Conservation (phyloP, 805 yeast genomes). For the Yarrowia bubula region DNA sequence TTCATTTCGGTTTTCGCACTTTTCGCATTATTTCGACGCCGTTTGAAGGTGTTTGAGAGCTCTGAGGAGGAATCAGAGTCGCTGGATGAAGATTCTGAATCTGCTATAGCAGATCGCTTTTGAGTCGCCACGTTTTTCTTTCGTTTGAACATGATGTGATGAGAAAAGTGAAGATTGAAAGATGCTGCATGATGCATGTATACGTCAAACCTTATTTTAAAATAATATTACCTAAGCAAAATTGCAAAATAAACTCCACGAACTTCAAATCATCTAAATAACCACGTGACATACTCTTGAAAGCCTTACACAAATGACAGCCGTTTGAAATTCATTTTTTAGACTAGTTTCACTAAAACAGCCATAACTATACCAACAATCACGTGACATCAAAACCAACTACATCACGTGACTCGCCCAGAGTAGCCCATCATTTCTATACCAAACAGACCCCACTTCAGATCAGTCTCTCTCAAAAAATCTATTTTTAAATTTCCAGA, state of each 20-base stretch:
- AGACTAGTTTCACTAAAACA: too few species aligned
- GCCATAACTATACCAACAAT: background rate
- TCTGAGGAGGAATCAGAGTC: background rate
- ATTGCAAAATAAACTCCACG: too few species aligned
- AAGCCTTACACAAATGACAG: too few species aligned
- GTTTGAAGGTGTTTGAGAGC: background rate
- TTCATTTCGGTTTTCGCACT: background rate
- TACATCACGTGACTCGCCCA: background rate
- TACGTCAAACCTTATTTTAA: too few species aligned
- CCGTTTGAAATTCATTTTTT: too few species aligned
- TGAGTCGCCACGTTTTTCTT: background rate
- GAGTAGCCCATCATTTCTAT: background rate
- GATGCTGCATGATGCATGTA: background rate
- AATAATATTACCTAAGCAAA: background rate
- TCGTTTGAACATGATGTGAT: slow-evolving; percentile 9
- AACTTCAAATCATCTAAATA: too few species aligned
- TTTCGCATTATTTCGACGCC: background rate
- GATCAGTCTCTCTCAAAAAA: too few species aligned
- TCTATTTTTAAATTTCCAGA: background rate
- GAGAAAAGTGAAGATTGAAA: background rate
- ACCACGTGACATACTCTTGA: too few species aligned
- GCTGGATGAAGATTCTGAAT: background rate
- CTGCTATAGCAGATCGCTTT: background rate
- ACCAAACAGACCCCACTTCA: background rate
- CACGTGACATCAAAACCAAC: background rate